These are phyloP conservation scores for Passiflora organensis DNA, from an alignment of 345 rosid species.

Conservation along the genomic window DNA sequence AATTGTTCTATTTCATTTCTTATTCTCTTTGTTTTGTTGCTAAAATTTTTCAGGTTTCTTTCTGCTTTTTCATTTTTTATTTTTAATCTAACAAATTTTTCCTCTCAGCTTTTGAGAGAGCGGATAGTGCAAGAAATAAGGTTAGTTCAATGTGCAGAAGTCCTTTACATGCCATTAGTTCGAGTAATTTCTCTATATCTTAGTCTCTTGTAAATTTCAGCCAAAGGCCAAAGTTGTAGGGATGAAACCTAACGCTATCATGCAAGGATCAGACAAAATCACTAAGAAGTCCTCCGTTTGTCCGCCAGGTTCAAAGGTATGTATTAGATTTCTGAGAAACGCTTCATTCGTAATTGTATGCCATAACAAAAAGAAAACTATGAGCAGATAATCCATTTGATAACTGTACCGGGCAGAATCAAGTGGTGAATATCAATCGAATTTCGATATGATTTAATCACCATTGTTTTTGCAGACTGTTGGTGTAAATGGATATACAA, in stretches of 20 bases:
- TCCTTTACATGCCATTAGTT: constrained; percentile 8
- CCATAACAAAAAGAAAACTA: too few species aligned
- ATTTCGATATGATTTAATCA: constrained; percentile 13
- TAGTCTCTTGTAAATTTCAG: constrained; percentile 28
- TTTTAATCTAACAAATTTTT: constrained; percentile 7
- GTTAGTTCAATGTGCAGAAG: constrained; percentile 29
- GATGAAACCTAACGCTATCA: constrained; percentile 45
- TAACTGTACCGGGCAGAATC: too few species aligned
- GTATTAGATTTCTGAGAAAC: too few species aligned
- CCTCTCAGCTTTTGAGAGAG: constrained; percentile 43
- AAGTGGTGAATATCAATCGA: neutral
- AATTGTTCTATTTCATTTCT: too few species aligned
- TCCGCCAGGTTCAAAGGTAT: constrained; percentile 37
- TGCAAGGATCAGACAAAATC: constrained; percentile 38
- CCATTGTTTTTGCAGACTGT: constrained; percentile 28
- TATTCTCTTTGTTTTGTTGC: too few species aligned
- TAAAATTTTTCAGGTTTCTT: too few species aligned
- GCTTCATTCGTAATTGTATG: too few species aligned
- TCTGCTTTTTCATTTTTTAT: too few species aligned
- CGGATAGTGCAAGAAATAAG: constrained; percentile 35
- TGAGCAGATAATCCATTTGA: too few species aligned
- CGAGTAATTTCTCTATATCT: neutral
- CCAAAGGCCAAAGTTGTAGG: constrained; percentile 33
- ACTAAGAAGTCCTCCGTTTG: constrained; percentile 41
- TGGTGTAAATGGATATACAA: constrained; percentile 30